These are phyloP conservation scores for Auricularia heimuer DNA, from an alignment of 768 basidiomycete species.

Conservation along the genomic window DNA sequence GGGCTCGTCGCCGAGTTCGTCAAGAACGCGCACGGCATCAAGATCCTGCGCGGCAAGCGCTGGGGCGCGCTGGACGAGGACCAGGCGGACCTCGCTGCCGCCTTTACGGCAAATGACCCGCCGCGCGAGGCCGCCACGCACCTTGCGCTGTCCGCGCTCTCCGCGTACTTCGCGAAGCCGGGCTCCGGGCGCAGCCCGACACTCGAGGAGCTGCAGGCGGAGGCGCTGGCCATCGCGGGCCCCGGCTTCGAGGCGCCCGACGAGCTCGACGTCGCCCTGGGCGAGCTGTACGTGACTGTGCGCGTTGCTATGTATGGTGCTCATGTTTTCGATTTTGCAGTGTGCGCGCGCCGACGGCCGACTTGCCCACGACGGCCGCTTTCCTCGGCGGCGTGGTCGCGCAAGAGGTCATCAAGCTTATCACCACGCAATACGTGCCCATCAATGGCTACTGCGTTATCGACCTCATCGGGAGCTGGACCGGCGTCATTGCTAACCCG, in stretches of 20 bases:
- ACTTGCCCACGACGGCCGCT: conserved; percentile 88
- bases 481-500: conserved; percentile 30
- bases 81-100: conserved; percentile 34
- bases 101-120: conserved; percentile 20
- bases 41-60: conserved; percentile 49
- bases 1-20: conserved; percentile 60
- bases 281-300: conserved; percentile 59
- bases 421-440: conserved; percentile 92
- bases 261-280: conserved; percentile 45
- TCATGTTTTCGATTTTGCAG: conserved; percentile 26
- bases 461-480: conserved; percentile 76
- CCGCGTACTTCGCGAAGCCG: conserved; percentile 18
- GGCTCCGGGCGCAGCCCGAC: conserved; percentile 27
- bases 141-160: conserved; percentile 59
- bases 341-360: conserved; percentile 68
- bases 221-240: conserved; percentile 43
- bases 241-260: conserved; percentile 31
- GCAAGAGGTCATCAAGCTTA: conserved; percentile 95
- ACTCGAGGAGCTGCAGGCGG: conserved; percentile 40
- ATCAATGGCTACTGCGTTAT: conserved; percentile 75
- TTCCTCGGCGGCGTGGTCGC: conserved; percentile 90
- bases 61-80: conserved; percentile 52
- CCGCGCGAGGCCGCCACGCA: conserved; percentile 60
- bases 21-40: conserved; percentile 69
- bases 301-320: too few relatives aligned